Evolutionary conservation across 768 basidiomycete species (phyloP).

Genomic region (Termitomyces sp.): DNA sequence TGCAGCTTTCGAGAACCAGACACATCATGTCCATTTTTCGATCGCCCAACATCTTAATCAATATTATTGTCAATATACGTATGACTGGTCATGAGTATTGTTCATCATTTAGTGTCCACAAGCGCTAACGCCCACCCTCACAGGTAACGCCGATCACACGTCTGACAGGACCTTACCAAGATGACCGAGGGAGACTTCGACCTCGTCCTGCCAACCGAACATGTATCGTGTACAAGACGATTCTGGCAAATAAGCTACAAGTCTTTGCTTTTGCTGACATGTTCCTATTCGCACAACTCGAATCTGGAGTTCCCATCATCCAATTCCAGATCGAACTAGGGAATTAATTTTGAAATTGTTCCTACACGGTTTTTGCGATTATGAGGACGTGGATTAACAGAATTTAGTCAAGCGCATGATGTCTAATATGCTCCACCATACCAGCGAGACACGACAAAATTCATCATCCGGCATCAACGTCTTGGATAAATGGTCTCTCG

Average conservation of each 20-base stretch:
- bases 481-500: slow-evolving; percentile 7
- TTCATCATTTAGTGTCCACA: neutral
- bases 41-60: neutral
- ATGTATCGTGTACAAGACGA: neutral
- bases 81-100: neutral
- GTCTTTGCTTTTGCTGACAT: slow-evolving; percentile 4
- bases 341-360: slow-evolving; percentile 1
- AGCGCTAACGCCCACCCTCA: neutral
- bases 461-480: slow-evolving; percentile 6
- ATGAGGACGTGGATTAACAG: neutral
- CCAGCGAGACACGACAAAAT: neutral
- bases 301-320: no score
- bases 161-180: neutral
- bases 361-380: neutral
- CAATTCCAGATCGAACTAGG: neutral
- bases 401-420: neutral
- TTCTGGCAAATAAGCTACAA: slow-evolving; percentile 3
- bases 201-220: neutral
- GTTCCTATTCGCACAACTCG: no score
- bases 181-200: neutral
- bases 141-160: no score
- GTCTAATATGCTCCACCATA: neutral
- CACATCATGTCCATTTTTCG: neutral
- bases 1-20: no score
- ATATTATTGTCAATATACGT: neutral